Base-by-base conservation (phyloP, 306 rosid genomes). In the Mucuna pruriens region DNA sequence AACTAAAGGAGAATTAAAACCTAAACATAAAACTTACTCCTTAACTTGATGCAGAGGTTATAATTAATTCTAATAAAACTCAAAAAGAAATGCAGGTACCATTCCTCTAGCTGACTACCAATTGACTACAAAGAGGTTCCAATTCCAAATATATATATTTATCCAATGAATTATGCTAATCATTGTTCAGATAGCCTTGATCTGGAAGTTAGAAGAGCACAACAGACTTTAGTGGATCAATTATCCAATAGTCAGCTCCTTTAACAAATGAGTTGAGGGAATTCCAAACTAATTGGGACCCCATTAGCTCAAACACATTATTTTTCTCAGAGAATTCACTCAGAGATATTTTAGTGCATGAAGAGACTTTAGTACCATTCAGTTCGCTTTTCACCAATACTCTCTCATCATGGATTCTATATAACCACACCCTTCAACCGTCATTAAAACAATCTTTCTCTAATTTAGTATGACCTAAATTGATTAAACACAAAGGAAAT, bases 271-370 rank as follows among this genome's bases (percentile, higher is more conserved):
- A 58, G 17, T 58, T 10, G 65, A 1, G 11, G 9, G 12, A 25
- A 25, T 23, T 58, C 17, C 17, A 39, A 34, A 34, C 36, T 15
- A n/a, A n/a, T 9, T 16, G 25, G 13, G 15, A 63, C 71, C 49
- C n/a, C 25, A 65, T 8, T 19, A n/a, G 71, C 49, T 36, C 66
- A 60, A 60, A 25, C 2, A 25, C 31, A 38, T 17, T n/a, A 61
- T 1, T 62, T 13, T 61, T 38, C 48, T 17, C 4, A 9, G 9
- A 65, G 31, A 11, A 22, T 17, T 25, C 33, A 36, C 29, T 29
- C 23, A 26, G 9, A n/a, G 2, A 38, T 65, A 73, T 33, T 17
- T 80, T 49, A 71, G 75, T 78, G 36, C 81, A 58, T 10, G 70
- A 73, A 33, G 85, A 63, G 46, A 75, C n/a, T 6, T 39, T 7